Evolutionary conservation across 2,329 filamentous ascomycete genomes (phyloP), one percentile per base, ranked within the genome.

Genomic region (Rachicladosporium sp.): DNA sequence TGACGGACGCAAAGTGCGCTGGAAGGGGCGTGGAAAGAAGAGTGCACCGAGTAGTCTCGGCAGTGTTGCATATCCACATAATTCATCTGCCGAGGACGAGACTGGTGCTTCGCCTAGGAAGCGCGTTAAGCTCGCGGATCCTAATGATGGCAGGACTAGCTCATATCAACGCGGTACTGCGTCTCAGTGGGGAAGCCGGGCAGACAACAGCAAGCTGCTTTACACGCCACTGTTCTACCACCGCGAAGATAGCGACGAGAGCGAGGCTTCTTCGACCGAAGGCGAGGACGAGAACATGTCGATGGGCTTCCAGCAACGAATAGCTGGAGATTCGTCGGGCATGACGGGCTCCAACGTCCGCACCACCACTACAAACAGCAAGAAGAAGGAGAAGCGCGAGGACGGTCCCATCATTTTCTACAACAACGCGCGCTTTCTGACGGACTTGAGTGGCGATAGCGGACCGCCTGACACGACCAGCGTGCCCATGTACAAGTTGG

Each of bases 391-490:
- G 56, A 70, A 71, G 21, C 70, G 67, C 1, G 69, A 76, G 10
- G 76, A 82, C 43, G 84, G 84, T 7, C 77, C 82, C 1, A 81
- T 91, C 48, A 86, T 89, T 11, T 93, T 88, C 53, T 93, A 89
- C 56, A 83, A 73, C 43, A 82, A 81, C 15, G 80, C 81, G 1
- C 75, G 74, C 0, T 93, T 91, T 56, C 91, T 78, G 56, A 87
- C 78, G 1, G 85, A 93, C 56, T 62, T 91, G 3, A 83, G 79
- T 10, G 78, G 80, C 2, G 80, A 86, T 50, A 65, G 65, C 9
- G 50, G 46, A 31, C 45, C 50, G 2, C 35, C 38, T 19, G 33
- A 30, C 19, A 33, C 13, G 32, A 12, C 9, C 15, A n/a, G 31
- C 13, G 23, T 27, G 8, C 32, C 31, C 6, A 33, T 15, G 8